Conservation (phyloP, 331 rosid genomes). For the Saraca asoca region DNA sequence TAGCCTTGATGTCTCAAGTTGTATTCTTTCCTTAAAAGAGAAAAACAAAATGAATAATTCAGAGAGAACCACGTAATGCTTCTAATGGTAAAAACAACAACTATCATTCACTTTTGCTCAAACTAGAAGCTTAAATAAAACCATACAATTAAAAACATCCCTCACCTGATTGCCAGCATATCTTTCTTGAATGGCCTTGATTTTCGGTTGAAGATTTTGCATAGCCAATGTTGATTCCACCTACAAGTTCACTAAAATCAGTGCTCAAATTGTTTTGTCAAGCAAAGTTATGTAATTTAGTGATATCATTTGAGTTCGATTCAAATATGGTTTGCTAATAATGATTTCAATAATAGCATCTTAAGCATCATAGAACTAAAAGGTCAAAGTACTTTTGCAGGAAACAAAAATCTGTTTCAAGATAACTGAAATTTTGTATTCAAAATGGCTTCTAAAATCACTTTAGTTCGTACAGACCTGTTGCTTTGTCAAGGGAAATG, state of each 20-base stretch:
- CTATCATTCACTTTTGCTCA: conserved; percentile 23
- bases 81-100: conserved; percentile 2
- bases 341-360: conserved; percentile 1
- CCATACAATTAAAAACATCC: conserved; percentile 28
- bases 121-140: conserved; percentile 10
- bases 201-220: conserved; percentile 98
- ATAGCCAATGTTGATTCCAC: conserved; percentile 96
- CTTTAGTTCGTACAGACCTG: conserved; percentile 58
- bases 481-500: conserved; percentile 90
- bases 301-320: conserved; percentile 26
- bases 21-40: conserved; percentile 92
- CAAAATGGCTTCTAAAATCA: conserved; percentile 17
- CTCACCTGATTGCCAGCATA: conserved; percentile 96
- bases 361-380: conserved; percentile 21
- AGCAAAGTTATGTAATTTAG: conserved; percentile 6
- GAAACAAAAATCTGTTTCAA: neutral
- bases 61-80: conserved; percentile 34
- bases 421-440: conserved; percentile 4
- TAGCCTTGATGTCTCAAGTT: conserved; percentile 95
- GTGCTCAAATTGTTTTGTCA: conserved; percentile 4
- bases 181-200: conserved; percentile 97
- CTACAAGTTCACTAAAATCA: conserved; percentile 49
- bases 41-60: conserved; percentile 34
- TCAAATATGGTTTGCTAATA: conserved; percentile 13
- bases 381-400: conserved; percentile 12